Percentiles rank a stretch among this genome's conserved stretches.
Conservation (phyloP, 2,329 filamentous ascomycete species). For the Claviceps paspali region DNA sequence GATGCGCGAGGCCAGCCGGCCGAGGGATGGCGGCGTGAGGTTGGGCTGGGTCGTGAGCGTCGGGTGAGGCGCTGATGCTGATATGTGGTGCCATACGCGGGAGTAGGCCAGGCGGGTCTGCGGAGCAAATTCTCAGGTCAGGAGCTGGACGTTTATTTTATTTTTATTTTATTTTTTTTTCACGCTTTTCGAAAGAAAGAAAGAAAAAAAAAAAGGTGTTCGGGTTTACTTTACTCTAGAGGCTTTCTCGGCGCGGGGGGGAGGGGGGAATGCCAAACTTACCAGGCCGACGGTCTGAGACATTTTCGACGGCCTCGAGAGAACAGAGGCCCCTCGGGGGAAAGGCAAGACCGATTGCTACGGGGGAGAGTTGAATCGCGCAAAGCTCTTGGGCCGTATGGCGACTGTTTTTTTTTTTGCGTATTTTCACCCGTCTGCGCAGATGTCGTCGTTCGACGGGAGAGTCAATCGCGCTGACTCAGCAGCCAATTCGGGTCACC, state of each 20-base stretch:
- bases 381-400: background rate
- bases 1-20: conserved; percentile 77
- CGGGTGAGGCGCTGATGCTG: conserved; percentile 51
- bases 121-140: background rate
- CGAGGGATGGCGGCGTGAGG: conserved; percentile 61
- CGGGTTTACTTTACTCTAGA: no score
- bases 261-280: conserved; percentile 15
- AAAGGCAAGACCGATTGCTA: background rate
- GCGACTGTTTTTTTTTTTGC: no score
- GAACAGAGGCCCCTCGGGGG: conserved; percentile 5
- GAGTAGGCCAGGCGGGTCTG: conserved; percentile 95
- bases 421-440: background rate
- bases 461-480: conserved; percentile 4
- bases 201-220: background rate
- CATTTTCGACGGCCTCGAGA: conserved; percentile 33
- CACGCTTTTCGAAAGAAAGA: background rate
- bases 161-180: no score
- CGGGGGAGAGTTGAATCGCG: background rate
- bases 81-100: conserved; percentile 82
- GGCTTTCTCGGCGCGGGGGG: background rate
- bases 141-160: no score
- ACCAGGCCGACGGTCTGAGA: conserved; percentile 68
- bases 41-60: conserved; percentile 41
- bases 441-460: no score
- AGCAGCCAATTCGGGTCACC: conserved; percentile 1